These are phyloP conservation scores for Peniophora sp. DNA, from an alignment of 1,284 basidiomycete species.

Conservation along the genomic window DNA sequence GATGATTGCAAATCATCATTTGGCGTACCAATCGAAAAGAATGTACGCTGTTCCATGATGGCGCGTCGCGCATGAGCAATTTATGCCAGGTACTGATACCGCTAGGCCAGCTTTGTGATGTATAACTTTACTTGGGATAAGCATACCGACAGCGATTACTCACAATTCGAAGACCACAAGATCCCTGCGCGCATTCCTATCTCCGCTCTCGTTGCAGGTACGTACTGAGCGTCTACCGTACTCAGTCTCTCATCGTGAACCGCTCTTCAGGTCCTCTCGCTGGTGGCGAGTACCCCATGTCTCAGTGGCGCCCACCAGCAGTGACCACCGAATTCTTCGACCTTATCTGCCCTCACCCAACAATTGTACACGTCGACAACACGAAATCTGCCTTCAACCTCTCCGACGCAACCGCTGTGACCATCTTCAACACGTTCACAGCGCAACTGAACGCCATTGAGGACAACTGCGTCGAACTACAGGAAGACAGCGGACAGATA, in stretches of 20 bases:
- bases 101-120: constrained; percentile 40
- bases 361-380: constrained; percentile 30
- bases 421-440: constrained; percentile 44
- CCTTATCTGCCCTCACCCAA: constrained; percentile 17
- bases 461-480: constrained; percentile 40
- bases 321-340: constrained; percentile 9
- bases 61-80: neutral
- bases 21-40: constrained; percentile 37
- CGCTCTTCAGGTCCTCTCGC: constrained; percentile 34
- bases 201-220: constrained; percentile 48
- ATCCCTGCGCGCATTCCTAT: constrained; percentile 50
- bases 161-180: constrained; percentile 30
- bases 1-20: constrained; percentile 38
- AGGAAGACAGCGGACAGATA: constrained; percentile 29
- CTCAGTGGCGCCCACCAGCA: constrained; percentile 7
- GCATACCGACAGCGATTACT: constrained; percentile 14
- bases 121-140: constrained; percentile 54
- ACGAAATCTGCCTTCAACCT: constrained; percentile 23
- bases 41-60: constrained; percentile 26
- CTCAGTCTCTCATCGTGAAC: neutral
- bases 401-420: constrained; percentile 22
- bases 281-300: constrained; percentile 32
- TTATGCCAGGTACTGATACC: no score
- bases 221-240: neutral
- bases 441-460: constrained; percentile 26